Percentiles rank a stretch among this genome's conserved stretches.
Conservation (phyloP, 2,329 filamentous ascomycete genomes). For the Cladosporium sp. region DNA sequence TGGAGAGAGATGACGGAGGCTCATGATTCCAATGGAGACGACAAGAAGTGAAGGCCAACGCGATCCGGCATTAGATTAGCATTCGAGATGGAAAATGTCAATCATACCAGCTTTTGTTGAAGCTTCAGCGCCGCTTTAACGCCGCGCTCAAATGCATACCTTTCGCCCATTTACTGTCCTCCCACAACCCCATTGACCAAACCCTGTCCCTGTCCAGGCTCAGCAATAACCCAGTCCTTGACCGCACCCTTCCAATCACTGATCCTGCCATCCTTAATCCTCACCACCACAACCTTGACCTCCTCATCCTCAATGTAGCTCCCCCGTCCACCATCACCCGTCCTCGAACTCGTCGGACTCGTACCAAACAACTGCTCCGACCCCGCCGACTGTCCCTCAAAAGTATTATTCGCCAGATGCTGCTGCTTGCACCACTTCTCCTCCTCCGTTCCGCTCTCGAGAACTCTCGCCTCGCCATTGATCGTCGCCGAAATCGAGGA, state of each 20-base stretch:
- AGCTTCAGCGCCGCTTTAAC: not conserved
- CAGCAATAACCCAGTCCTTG: constrained; percentile 64
- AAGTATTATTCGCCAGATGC: constrained; percentile 88
- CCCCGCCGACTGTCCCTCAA: constrained; percentile 27
- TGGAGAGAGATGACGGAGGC: too few species aligned
- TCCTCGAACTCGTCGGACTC: constrained; percentile 27
- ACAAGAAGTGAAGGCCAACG: too few species aligned
- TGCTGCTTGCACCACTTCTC: constrained; percentile 79
- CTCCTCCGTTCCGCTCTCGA: constrained; percentile 72
- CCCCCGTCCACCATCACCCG: constrained; percentile 53
- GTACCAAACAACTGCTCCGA: constrained; percentile 26
- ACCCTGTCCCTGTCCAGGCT: constrained; percentile 1
- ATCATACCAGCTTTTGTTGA: not conserved
- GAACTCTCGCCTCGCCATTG: constrained; percentile 77
- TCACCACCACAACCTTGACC: constrained; percentile 83
- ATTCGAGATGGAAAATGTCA: not conserved
- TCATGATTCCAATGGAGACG: too few species aligned
- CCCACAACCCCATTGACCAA: constrained; percentile 17
- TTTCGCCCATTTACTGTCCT: not conserved
- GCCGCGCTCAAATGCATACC: constrained; percentile 9
- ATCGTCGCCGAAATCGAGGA: constrained; percentile 91
- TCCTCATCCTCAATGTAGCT: constrained; percentile 79
- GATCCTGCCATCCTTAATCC: constrained; percentile 80
- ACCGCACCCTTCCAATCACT: constrained; percentile 96
- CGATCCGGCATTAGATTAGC: too few species aligned